Evolutionary conservation across 2,329 filamentous ascomycete genomes (phyloP).

Genomic region (Fusarium sulawesiense): DNA sequence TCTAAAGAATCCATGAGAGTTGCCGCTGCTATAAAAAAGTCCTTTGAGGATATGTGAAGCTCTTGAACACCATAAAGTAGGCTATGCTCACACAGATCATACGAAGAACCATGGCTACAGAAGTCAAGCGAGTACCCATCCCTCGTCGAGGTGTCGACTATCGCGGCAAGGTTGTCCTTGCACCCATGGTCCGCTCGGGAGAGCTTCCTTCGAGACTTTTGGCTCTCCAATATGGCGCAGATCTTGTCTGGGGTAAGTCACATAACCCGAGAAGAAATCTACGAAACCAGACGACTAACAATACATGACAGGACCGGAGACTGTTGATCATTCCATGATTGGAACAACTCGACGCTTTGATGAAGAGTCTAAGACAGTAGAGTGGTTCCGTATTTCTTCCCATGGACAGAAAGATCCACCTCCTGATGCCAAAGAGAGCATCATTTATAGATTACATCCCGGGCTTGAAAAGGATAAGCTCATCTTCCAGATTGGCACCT

Average conservation of each 20-base stretch:
- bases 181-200: slow-evolving; percentile 98
- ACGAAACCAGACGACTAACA: slow-evolving; percentile 4
- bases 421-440: slow-evolving; percentile 67
- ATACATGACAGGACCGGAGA: slow-evolving; percentile 78
- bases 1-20: slow-evolving; percentile 32
- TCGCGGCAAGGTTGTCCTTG: slow-evolving; percentile 91
- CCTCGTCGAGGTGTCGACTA: slow-evolving; percentile 92
- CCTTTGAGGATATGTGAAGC: slow-evolving; percentile 15
- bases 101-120: slow-evolving; percentile 68
- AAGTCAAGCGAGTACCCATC: slow-evolving; percentile 79
- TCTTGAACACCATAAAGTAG: slow-evolving; percentile 20
- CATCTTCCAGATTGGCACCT: slow-evolving; percentile 93
- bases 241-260: slow-evolving; percentile 88
- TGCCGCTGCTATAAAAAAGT: not conserved
- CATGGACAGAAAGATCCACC: slow-evolving; percentile 71
- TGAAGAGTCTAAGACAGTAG: slow-evolving; percentile 79
- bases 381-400: slow-evolving; percentile 83
- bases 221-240: slow-evolving; percentile 93
- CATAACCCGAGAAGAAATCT: not conserved
- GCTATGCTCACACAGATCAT: slow-evolving; percentile 51
- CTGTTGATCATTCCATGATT: slow-evolving; percentile 91
- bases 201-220: slow-evolving; percentile 90
- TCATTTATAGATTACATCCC: slow-evolving; percentile 89
- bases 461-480: slow-evolving; percentile 77
- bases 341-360: slow-evolving; percentile 85